Base-by-base conservation (phyloP, 371 early-diverging fungal species). In the Zychaea mexicana region DNA sequence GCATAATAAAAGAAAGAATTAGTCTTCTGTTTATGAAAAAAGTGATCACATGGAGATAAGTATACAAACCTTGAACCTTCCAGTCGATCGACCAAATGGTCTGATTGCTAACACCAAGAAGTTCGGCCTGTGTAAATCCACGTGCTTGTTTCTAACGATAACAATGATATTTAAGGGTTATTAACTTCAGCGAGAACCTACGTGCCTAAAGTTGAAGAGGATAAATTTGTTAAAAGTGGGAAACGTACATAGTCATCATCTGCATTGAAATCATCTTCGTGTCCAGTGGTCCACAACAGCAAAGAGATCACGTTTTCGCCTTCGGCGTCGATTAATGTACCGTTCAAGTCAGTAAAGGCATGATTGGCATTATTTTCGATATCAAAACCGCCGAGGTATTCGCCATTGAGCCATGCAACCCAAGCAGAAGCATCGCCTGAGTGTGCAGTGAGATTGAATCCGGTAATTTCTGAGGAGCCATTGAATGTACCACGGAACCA, bases 401-500 rank as follows among this genome's bases (percentile, higher is more conserved):
- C 52, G 38, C 67, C 65, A 39, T 71, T 71, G 33, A 71, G 59
- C 65, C 67, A 71, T 12, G 61, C 61, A 19, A 60, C 27, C 57
- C 59, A 71, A 10, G 57, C 71, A 15, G 67, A 67, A n/a, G 53
- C 61, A 28, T 52, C 64, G 7, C 71, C 68, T 21, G 68, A 69
- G 8, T 55, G 38, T 2, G 62, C 67, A 15, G 64, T 69, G 21
- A 71, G 22, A 26, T 54, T 53, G 15, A 71, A 32, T 4, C 65
- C 62, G 13, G 60, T 71, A 22, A 65, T 65, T 19, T 52, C 61
- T 1, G 62, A 39, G 10, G 60, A 46, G 21, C 55, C 67, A 32
- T 60, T 67, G 53, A 71, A 71, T 27, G 28, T 57, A 22, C 71
- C 71, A 39, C 71, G 67, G 52, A 58, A 67, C 71, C 71, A 71